These are phyloP conservation scores for Phytophthora capsici DNA, from an alignment of 352 stramenopile species.

Conservation along the genomic window DNA sequence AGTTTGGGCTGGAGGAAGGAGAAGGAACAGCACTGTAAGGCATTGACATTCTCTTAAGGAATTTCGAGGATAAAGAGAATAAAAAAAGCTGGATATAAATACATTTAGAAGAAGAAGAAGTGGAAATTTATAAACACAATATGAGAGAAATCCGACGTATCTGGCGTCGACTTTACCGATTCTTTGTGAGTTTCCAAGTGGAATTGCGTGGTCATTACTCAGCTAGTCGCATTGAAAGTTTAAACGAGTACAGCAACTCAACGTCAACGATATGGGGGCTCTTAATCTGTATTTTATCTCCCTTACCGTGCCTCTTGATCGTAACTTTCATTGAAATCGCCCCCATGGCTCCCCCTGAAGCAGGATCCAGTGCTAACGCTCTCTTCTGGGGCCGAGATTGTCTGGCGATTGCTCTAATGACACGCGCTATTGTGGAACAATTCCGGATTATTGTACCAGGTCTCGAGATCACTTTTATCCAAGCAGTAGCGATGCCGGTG, in stretches of 20 bases:
- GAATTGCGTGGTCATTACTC: slow-evolving; percentile 21
- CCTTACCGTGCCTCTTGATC: slow-evolving; percentile 6
- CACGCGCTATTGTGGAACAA: slow-evolving; percentile 14
- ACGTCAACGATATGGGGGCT: slow-evolving; percentile 2
- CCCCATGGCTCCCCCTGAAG: slow-evolving; percentile 4
- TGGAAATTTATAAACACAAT: slow-evolving; percentile 1
- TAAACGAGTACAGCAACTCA: slow-evolving; percentile 4
- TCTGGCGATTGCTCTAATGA: slow-evolving; percentile 14
- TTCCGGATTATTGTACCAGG: slow-evolving; percentile 12
- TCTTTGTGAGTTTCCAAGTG: slow-evolving; percentile 24
- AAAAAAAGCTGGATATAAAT: neutral
- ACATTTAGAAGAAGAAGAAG: too few species aligned
- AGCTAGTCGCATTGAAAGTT: slow-evolving; percentile 1
- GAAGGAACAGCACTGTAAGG: slow-evolving; percentile 22
- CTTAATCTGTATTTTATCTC: slow-evolving; percentile 7
- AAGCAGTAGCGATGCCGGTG: slow-evolving; percentile 7
- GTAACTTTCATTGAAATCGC: slow-evolving; percentile 7
- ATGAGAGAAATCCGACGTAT: slow-evolving; percentile 2
- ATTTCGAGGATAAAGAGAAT: neutral
- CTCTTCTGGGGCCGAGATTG: slow-evolving; percentile 16
- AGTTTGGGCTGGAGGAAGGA: slow-evolving; percentile 17
- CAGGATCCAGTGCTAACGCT: slow-evolving; percentile 7
- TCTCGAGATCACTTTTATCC: slow-evolving; percentile 5
- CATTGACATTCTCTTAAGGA: slow-evolving; percentile 4
- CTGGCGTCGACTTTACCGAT: neutral